These are phyloP conservation scores for Gloeostereum incarnatum DNA, from an alignment of 768 basidiomycete genomes.

Conservation along the genomic window DNA sequence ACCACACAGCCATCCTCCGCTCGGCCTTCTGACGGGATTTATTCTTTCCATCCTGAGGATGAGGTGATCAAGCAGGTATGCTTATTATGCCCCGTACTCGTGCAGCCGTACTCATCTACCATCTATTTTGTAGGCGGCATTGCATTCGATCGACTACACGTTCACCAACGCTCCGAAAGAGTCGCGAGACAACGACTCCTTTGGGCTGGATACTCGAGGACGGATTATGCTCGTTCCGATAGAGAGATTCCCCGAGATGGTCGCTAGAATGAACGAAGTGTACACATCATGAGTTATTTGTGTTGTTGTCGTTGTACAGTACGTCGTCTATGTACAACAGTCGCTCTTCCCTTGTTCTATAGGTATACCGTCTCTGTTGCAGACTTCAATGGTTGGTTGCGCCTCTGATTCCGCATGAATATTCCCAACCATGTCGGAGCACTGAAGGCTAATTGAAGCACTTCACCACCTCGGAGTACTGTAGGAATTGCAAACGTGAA, in stretches of 20 bases:
- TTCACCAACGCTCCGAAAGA: constrained; percentile 42
- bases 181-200: constrained; percentile 52
- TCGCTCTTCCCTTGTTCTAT: too few relatives aligned
- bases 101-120: neutral
- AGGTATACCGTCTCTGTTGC: too few relatives aligned
- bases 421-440: too few relatives aligned
- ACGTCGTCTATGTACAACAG: too few relatives aligned
- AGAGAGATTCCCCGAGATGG: constrained; percentile 28
- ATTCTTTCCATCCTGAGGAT: constrained; percentile 85
- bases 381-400: too few relatives aligned
- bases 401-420: too few relatives aligned
- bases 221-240: constrained; percentile 55
- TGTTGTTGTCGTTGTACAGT: too few relatives aligned
- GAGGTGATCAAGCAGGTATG: constrained; percentile 58
- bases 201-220: constrained; percentile 64
- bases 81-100: constrained; percentile 3
- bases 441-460: too few relatives aligned
- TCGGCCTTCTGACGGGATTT: constrained; percentile 40
- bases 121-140: constrained; percentile 30
- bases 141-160: constrained; percentile 37
- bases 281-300: too few relatives aligned
- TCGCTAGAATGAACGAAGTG: constrained; percentile 24
- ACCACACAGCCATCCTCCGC: constrained; percentile 15
- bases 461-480: too few relatives aligned
- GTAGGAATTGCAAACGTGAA: too few relatives aligned